A percentile compares a stretch with the other conserved stretches of the same genome.
phyloP scores from a whole-genome alignment of 1,284 basidiomycete species.

The Paramarasmius palmivorus region DNA sequence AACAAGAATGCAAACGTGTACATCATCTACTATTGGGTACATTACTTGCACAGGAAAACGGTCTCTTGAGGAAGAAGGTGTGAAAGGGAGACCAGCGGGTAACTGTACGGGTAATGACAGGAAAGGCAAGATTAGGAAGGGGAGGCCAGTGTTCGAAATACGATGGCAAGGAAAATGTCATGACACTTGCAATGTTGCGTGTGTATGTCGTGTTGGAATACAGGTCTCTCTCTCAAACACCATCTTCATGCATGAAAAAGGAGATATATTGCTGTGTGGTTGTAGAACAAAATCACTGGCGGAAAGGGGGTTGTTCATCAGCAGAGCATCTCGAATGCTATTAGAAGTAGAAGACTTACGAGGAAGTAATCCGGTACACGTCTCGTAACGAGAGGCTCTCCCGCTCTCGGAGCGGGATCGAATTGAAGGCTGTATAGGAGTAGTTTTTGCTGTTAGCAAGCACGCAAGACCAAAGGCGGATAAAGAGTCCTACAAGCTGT shows the following conservation, averaged over 20 bases:
- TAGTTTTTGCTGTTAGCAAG: too few relatives aligned
- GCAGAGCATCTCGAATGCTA: neutral
- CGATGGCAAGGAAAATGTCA: too few relatives aligned
- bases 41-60: too few relatives aligned
- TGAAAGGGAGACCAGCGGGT: too few relatives aligned
- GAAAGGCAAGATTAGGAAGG: too few relatives aligned
- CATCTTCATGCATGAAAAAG: neutral
- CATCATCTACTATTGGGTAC: too few relatives aligned
- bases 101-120: too few relatives aligned
- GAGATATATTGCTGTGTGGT: conserved; percentile 1
- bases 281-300: conserved; percentile 1
- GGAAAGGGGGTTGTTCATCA: neutral
- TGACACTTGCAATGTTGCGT: too few relatives aligned
- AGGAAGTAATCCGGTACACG: conserved; percentile 98
- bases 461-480: conserved; percentile 8
- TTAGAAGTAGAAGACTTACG: conserved; percentile 45
- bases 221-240: neutral
- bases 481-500: conserved; percentile 74
- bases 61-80: too few relatives aligned
- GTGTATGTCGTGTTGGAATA: too few relatives aligned
- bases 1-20: too few relatives aligned
- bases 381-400: conserved; percentile 96
- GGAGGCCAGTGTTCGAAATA: too few relatives aligned
- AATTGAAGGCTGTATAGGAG: conserved; percentile 87
- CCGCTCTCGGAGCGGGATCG: conserved; percentile 97